A percentile compares a stretch with the other conserved stretches of the same genome.
Evolutionary conservation across 2,329 filamentous ascomycete genomes (phyloP).

Genomic region (Coniochaeta hoffmannii): DNA sequence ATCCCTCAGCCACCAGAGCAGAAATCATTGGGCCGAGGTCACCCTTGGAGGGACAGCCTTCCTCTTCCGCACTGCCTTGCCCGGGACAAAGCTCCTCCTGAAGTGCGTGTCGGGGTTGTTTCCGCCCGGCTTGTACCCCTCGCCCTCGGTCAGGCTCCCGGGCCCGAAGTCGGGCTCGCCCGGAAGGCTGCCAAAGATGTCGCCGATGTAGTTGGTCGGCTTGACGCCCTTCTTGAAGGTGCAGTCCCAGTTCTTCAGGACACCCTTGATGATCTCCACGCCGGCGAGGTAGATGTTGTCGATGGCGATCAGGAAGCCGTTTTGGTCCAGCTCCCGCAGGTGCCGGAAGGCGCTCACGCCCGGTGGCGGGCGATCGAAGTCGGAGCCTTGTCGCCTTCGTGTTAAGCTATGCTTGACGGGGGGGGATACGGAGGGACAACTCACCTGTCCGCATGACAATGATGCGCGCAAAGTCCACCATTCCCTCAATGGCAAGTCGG

Average conservation of each 20-base stretch:
- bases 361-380: constrained; percentile 64
- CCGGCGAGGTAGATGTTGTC: constrained; percentile 62
- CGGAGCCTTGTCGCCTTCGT: constrained; percentile 41
- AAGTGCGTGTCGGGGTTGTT: constrained; percentile 6
- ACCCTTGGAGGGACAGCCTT: not conserved
- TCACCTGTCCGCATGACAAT: constrained; percentile 58
- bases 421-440: constrained; percentile 3
- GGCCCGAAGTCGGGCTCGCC: constrained; percentile 59
- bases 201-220: constrained; percentile 60
- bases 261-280: constrained; percentile 56
- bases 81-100: not conserved
- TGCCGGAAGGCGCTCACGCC: constrained; percentile 50
- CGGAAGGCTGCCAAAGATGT: constrained; percentile 63
- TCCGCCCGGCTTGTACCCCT: constrained; percentile 18
- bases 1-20: not conserved
- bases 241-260: constrained; percentile 52
- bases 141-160: constrained; percentile 34
- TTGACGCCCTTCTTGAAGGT: constrained; percentile 50
- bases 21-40: not conserved
- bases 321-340: constrained; percentile 52
- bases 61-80: not conserved
- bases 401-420: not conserved
- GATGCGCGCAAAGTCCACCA: constrained; percentile 59
- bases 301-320: constrained; percentile 55
- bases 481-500: constrained; percentile 45